These are phyloP conservation scores for Alternaria longipes DNA, from an alignment of 2,329 filamentous ascomycete species.

Conservation along the genomic window DNA sequence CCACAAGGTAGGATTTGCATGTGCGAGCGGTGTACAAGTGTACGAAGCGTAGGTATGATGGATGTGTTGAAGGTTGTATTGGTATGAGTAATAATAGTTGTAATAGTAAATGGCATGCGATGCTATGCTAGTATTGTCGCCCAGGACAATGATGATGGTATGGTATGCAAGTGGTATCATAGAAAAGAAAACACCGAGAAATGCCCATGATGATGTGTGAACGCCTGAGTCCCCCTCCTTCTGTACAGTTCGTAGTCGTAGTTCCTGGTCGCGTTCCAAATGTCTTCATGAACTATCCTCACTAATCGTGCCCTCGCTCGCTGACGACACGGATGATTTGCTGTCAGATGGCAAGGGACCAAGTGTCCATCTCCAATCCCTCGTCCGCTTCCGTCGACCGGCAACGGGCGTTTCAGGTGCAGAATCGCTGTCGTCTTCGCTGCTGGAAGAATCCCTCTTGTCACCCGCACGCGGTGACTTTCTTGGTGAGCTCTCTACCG, in stretches of 20 bases:
- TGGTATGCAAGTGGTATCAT: conserved; percentile 22
- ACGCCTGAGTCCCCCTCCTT: neutral
- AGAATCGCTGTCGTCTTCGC: conserved; percentile 59
- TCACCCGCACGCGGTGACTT: conserved; percentile 46
- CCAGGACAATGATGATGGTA: conserved; percentile 2
- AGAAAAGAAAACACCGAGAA: conserved; percentile 17
- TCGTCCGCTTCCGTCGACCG: conserved; percentile 61
- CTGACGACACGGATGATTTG: conserved; percentile 35
- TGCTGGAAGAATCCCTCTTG: conserved; percentile 54
- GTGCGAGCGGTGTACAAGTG: neutral
- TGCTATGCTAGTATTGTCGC: conserved; percentile 7
- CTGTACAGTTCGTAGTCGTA: conserved; percentile 9
- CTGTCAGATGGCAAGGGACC: conserved; percentile 52
- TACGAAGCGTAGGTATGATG: neutral
- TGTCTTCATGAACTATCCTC: conserved; percentile 42
- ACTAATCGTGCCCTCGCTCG: conserved; percentile 32
- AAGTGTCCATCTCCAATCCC: conserved; percentile 68
- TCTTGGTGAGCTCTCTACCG: conserved; percentile 37
- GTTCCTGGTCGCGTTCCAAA: neutral
- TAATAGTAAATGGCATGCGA: neutral
- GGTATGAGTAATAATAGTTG: neutral
- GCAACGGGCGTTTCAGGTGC: conserved; percentile 64
- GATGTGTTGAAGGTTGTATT: too few relatives aligned
- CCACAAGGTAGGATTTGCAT: neutral
- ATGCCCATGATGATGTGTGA: conserved; percentile 11